These are phyloP conservation scores for Flaveria ramosissima DNA, from an alignment of 129 eudicot genomes.

Conservation along the genomic window DNA sequence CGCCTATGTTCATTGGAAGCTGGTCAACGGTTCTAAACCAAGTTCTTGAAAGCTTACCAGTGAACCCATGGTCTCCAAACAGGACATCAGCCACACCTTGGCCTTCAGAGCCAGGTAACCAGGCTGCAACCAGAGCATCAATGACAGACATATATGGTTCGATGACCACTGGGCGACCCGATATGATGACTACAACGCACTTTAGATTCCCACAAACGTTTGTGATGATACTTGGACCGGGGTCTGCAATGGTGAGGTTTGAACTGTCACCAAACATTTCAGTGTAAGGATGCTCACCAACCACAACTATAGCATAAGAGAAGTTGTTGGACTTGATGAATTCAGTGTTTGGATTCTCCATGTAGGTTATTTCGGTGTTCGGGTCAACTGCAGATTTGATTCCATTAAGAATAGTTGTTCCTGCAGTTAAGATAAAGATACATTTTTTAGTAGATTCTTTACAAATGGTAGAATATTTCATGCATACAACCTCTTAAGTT, in stretches of 20 bases:
- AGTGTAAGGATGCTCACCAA: conserved; percentile 69
- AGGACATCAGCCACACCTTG: conserved; percentile 76
- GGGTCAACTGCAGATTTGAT: conserved; percentile 51
- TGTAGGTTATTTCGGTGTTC: conserved; percentile 46
- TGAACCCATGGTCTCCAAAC: conserved; percentile 60
- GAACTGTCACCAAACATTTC: conserved; percentile 67
- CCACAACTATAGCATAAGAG: conserved; percentile 58
- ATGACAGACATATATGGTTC: conserved; percentile 58
- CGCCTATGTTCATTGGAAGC: conserved; percentile 70
- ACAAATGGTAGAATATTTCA: neutral
- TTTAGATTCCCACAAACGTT: conserved; percentile 52
- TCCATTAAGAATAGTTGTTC: conserved; percentile 68
- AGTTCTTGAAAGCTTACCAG: conserved; percentile 61
- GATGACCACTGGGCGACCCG: conserved; percentile 64
- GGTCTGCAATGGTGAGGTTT: conserved; percentile 58
- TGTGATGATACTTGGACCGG: conserved; percentile 57
- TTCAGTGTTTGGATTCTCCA: conserved; percentile 48
- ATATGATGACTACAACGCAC: conserved; percentile 64
- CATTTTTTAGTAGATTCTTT: neutral
- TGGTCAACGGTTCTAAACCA: conserved; percentile 72
- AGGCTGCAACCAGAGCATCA: conserved; percentile 74
- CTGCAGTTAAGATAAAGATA: conserved; percentile 31
- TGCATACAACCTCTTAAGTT: neutral
- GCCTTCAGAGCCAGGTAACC: conserved; percentile 84
- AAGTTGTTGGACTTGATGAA: conserved; percentile 50